Evolutionary conservation across 768 basidiomycete genomes (phyloP), one percentile per base, ranked within the genome.

Genomic region (Lentinula sp.): DNA sequence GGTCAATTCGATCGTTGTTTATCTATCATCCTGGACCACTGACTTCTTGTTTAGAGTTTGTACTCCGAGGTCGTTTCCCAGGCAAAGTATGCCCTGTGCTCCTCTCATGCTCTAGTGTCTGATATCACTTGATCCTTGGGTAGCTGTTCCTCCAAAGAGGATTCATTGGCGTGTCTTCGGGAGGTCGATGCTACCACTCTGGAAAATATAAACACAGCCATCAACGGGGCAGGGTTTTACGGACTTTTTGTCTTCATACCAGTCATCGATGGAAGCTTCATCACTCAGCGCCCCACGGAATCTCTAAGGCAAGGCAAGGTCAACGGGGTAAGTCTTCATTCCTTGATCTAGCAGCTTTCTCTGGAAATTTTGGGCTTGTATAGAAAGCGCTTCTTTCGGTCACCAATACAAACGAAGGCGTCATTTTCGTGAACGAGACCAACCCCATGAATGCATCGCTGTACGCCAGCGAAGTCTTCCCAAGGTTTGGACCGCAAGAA

Each of bases 231-330:
- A 51, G 66, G 46, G 1, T 73, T 73, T 60, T 70, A 18, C 54
- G 70, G 68, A 1, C 68, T 67, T 4, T 68, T 39, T 11, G 28
- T 59, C 32, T 72, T 71, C 32, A 52, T 65, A 16, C 73, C 75
- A 0, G 71, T 76, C 15, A 61, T 76, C 3, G 74, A 75, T 53
- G 74, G 70, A 3, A 66, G 62, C 2, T 71, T 74, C 56, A 74
- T 75, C 31, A 18, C 64, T 3, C 73, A 75, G 48, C 66, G 67
- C 31, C 74, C 74, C 8, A 70, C 65, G 0, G 61, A 66, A 45
- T 66, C 73, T 8, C 61, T 75, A 39, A 51, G 53, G 16, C 65
- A 64, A 31, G 70, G 73, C 23, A 64, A 59, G 23, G 55, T 70
- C 21, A 76, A 76, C 39, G 75, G 73, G 32, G 75, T 75, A 65